Evolutionary conservation across 2,329 filamentous ascomycete genomes (phyloP).

Genomic region (Claviceps arundinis): DNA sequence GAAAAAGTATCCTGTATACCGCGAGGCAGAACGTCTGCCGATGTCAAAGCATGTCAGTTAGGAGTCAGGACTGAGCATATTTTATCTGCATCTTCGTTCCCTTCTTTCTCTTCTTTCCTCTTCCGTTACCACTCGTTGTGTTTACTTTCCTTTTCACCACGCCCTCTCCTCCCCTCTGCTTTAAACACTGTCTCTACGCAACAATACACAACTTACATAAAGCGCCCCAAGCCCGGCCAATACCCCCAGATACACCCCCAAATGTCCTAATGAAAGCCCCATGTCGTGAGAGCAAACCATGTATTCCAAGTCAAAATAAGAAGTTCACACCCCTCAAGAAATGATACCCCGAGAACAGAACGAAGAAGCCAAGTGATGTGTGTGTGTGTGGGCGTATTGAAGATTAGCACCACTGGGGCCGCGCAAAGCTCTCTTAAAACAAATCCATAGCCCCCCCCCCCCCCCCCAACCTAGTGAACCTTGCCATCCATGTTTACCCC

Average conservation of each 20-base stretch:
- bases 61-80: too few relatives aligned
- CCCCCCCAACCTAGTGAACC: background rate
- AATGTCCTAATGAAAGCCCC: conserved; percentile 19
- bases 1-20: conserved; percentile 47
- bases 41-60: background rate
- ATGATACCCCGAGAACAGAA: too few relatives aligned
- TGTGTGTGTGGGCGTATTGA: too few relatives aligned
- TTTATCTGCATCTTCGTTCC: too few relatives aligned
- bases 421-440: conserved; percentile 4
- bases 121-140: background rate
- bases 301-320: too few relatives aligned
- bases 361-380: background rate
- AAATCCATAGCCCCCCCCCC: background rate
- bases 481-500: too few relatives aligned
- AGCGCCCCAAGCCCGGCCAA: conserved; percentile 21
- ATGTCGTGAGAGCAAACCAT: conserved; percentile 7
- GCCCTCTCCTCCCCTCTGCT: background rate
- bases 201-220: conserved; percentile 24
- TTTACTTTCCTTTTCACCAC: background rate
- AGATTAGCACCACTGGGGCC: background rate
- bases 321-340: too few relatives aligned
- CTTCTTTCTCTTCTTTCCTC: background rate
- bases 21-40: conserved; percentile 26
- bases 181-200: background rate
- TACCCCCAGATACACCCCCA: conserved; percentile 27